Conservation (phyloP, 1,139 yeast species). For the Debaryomyces sp. region DNA sequence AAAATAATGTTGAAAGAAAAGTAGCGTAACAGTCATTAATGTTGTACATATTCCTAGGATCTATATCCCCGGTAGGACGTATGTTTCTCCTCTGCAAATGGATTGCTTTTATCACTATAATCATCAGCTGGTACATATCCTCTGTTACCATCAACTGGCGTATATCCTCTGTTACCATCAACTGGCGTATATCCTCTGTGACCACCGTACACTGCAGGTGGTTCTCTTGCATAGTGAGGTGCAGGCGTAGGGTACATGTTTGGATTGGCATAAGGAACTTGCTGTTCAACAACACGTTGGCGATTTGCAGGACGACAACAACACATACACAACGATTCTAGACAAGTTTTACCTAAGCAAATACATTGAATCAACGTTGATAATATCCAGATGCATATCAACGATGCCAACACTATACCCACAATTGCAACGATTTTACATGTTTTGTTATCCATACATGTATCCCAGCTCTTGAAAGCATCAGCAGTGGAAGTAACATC, state of each 20-base stretch:
- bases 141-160: conserved; percentile 14
- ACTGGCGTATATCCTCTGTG: conserved; percentile 12
- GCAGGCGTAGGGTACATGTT: conserved; percentile 41
- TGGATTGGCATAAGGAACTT: conserved; percentile 32
- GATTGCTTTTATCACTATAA: conserved; percentile 13
- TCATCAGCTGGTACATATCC: conserved; percentile 16
- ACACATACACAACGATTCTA: conserved; percentile 51
- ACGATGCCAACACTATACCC: conserved; percentile 62
- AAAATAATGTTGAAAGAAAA: not conserved
- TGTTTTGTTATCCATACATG: conserved; percentile 75
- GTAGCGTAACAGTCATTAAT: not conserved
- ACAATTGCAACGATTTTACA: conserved; percentile 81
- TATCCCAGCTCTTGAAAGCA: conserved; percentile 69
- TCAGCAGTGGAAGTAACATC: conserved; percentile 48
- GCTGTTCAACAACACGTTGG: conserved; percentile 16
- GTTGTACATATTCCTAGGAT: not conserved
- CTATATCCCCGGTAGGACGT: conserved; percentile 2
- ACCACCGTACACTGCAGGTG: conserved; percentile 14
- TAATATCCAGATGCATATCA: conserved; percentile 47
- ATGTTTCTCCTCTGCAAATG: conserved; percentile 13
- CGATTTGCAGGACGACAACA: conserved; percentile 37
- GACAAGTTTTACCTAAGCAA: conserved; percentile 48
- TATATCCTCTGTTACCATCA: conserved; percentile 14
- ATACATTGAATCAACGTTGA: conserved; percentile 45
- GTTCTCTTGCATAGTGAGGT: conserved; percentile 16